Conservation (phyloP, 495 filamentous ascomycete species). For the Coniosporium apollinis region DNA sequence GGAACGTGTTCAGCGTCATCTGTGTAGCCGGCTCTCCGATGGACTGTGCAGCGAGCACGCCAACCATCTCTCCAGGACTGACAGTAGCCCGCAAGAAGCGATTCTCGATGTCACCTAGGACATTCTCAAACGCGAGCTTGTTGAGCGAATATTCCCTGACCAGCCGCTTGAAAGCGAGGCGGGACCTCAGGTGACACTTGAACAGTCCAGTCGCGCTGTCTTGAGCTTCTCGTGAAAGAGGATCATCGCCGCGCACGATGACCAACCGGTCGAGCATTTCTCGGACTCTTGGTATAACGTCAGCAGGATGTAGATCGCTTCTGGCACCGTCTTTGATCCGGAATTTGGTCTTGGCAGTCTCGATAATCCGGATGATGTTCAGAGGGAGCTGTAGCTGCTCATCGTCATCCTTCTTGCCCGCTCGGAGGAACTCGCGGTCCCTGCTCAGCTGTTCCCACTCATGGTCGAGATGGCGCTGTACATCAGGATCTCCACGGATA, state of each 20-base stretch:
- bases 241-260: conserved; percentile 71
- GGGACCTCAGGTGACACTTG: conserved; percentile 79
- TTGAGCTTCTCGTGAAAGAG: conserved; percentile 71
- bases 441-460: conserved; percentile 66
- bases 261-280: conserved; percentile 58
- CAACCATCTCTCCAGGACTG: conserved; percentile 93
- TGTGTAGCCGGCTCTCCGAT: conserved; percentile 98
- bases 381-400: conserved; percentile 80
- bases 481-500: conserved; percentile 67
- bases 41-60: conserved; percentile 91
- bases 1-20: conserved; percentile 99
- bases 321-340: conserved; percentile 66
- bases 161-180: conserved; percentile 79
- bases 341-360: conserved; percentile 78
- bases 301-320: conserved; percentile 79
- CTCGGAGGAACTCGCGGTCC: conserved; percentile 62
- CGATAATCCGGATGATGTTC: conserved; percentile 78
- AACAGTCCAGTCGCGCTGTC: conserved; percentile 73
- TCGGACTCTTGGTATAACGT: conserved; percentile 70
- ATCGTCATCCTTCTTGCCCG: conserved; percentile 39
- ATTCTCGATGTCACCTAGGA: conserved; percentile 78
- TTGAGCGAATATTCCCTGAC: conserved; percentile 70
- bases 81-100: conserved; percentile 68
- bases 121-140: conserved; percentile 82
- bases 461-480: conserved; percentile 70